Percentiles rank a stretch among this genome's conserved stretches.
Conservation (phyloP, 352 stramenopile genomes). For the Pythium phragmitis region DNA sequence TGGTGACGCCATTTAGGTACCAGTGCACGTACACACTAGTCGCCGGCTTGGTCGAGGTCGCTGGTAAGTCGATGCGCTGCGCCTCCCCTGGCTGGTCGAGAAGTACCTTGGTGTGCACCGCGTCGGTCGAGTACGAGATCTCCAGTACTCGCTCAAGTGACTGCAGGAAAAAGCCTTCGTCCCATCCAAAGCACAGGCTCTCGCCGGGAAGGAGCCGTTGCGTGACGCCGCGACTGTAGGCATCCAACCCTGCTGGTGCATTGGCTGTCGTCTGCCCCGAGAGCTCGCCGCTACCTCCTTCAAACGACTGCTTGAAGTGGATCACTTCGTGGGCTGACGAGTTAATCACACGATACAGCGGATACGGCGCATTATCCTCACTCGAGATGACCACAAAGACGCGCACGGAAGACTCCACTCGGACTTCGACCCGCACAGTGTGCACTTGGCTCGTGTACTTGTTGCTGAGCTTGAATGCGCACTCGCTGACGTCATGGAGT, state of each 20-base stretch:
- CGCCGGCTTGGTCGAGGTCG: conserved; percentile 27
- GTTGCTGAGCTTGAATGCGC: conserved; percentile 84
- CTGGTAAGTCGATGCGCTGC: conserved; percentile 62
- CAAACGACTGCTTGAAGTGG: conserved; percentile 82
- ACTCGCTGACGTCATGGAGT: conserved; percentile 82
- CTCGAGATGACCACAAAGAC: conserved; percentile 74
- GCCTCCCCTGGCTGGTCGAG: conserved; percentile 72
- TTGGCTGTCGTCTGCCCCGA: conserved; percentile 37
- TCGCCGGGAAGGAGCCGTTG: conserved; percentile 71
- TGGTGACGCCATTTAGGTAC: conserved; percentile 82
- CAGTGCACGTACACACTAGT: conserved; percentile 65
- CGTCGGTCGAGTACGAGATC: conserved; percentile 52
- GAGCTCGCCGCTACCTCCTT: conserved; percentile 42
- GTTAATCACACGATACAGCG: conserved; percentile 83
- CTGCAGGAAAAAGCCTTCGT: conserved; percentile 79
- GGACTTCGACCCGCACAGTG: conserved; percentile 79
- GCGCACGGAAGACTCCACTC: conserved; percentile 65
- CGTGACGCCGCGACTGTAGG: conserved; percentile 64
- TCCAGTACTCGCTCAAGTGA: conserved; percentile 61
- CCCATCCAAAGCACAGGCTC: conserved; percentile 80
- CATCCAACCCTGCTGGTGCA: conserved; percentile 8
- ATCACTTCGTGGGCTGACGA: conserved; percentile 64
- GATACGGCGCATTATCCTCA: conserved; percentile 60
- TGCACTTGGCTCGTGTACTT: conserved; percentile 73
- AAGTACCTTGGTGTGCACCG: conserved; percentile 52